Conservation (phyloP, 2,329 filamentous ascomycete species). For the Delphinella strobiligena region DNA sequence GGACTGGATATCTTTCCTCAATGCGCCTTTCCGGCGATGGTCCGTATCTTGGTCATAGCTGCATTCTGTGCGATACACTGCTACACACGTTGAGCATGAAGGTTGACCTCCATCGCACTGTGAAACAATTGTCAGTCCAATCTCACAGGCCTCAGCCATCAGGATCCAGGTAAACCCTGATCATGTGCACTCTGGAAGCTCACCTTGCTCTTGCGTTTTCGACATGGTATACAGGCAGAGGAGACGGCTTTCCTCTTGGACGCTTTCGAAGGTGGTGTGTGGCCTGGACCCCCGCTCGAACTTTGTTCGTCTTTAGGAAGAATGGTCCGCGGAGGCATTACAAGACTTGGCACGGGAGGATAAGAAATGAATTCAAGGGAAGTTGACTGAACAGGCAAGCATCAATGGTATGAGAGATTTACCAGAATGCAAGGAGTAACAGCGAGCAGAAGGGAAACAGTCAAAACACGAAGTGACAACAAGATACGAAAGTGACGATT, state of each 20-base stretch:
- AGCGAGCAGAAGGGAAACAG: no score
- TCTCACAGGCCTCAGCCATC: not conserved
- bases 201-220: constrained; percentile 39
- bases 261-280: constrained; percentile 11
- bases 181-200: constrained; percentile 6
- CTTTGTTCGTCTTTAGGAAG: constrained; percentile 10
- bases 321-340: constrained; percentile 7
- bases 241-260: constrained; percentile 25
- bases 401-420: no score
- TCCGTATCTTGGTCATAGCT: constrained; percentile 38
- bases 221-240: constrained; percentile 37
- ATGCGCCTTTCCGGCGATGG: constrained; percentile 30
- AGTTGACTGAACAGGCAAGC: not conserved
- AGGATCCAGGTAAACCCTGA: not conserved
- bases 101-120: constrained; percentile 40
- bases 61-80: constrained; percentile 40
- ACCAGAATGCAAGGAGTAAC: no score
- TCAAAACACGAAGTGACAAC: no score
- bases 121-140: not conserved
- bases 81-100: constrained; percentile 38
- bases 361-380: not conserved
- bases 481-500: no score
- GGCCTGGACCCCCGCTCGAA: constrained; percentile 3
- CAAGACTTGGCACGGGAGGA: not conserved
- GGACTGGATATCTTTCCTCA: constrained; percentile 27